Evolutionary conservation across 768 basidiomycete genomes (phyloP), one percentile per base, ranked within the genome.

Genomic region (Boletus rex-veris): DNA sequence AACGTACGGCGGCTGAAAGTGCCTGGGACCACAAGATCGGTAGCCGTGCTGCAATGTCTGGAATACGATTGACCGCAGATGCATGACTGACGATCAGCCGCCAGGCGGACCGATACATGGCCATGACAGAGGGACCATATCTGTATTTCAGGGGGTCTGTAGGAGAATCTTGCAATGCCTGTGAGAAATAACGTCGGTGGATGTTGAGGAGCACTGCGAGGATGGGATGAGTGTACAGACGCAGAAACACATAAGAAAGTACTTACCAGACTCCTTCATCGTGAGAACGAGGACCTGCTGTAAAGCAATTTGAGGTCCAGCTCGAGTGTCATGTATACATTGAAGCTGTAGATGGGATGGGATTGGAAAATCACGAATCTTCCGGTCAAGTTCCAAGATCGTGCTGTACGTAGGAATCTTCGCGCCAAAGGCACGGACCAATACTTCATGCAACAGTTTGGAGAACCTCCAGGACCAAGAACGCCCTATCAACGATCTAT

Each of bases 31-130:
- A 89, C n/a, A 80, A 67, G 10, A 82, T 57, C 15, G 74, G 75
- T 30, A 82, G 59, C 10, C 86, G 73, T 8, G 73, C 64, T 5
- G 81, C 60, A 6, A 80, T 56, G 3, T 74, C 66, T 1, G 80
- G 77, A 5, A 73, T 67, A 18, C 61, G 54, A 15, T 65, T 64
- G 69, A 77, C 80, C 1, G 75, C 68, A n/a, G 75, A 65, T 16
- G 71, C 70, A 48, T 85, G 70, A 0, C 75, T 74, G 43, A 79
- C 74, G 38, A 84, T 80, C 30, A 88, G 61, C 15, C 86, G 73
- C 82, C 85, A 88, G 5, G 86, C 82, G 2, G 85, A 85, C 3
- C 85, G 83, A 68, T 86, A 89, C 14, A 81, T 80, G 0, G 88
- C 84, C 66, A 86, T 77, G 6, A 88, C 83, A 2, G 88, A 90